These are phyloP conservation scores for Russula earlei DNA, from an alignment of 768 basidiomycete genomes.

Conservation along the genomic window DNA sequence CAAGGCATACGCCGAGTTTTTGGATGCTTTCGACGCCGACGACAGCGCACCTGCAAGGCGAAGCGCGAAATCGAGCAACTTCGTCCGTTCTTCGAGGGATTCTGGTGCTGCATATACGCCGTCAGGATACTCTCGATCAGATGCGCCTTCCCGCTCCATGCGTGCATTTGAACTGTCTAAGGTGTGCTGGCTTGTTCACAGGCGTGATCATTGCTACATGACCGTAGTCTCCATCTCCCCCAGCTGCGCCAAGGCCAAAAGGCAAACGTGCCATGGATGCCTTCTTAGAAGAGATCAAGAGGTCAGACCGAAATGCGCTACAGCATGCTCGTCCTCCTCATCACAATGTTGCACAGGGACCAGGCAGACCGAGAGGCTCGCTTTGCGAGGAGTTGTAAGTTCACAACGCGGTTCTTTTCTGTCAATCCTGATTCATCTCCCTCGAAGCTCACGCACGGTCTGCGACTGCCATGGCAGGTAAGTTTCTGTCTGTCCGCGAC, in stretches of 20 bases:
- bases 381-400: constrained; percentile 56
- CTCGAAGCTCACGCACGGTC: constrained; percentile 55
- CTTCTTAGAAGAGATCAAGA: constrained; percentile 94
- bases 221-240: constrained; percentile 48
- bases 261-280: constrained; percentile 95
- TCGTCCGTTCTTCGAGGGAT: constrained; percentile 48
- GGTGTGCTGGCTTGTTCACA: constrained; percentile 21
- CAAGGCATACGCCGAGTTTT: constrained; percentile 73
- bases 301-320: constrained; percentile 33
- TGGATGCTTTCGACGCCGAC: constrained; percentile 77
- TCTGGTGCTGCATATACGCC: constrained; percentile 41
- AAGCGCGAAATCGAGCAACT: constrained; percentile 39
- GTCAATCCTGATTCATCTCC: background rate
- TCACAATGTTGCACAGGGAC: constrained; percentile 44
- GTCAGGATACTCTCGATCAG: constrained; percentile 23
- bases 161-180: constrained; percentile 28
- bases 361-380: constrained; percentile 87
- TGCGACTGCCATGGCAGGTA: constrained; percentile 84
- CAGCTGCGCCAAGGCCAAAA: constrained; percentile 58
- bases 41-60: constrained; percentile 35
- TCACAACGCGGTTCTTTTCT: background rate
- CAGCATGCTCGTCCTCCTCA: background rate
- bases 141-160: constrained; percentile 26
- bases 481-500: constrained; percentile 21
- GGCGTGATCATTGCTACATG: background rate